Evolutionary conservation across 163 green algal genomes (phyloP), one percentile per base, ranked within the genome.

Genomic region (Scenedesmus sp.): DNA sequence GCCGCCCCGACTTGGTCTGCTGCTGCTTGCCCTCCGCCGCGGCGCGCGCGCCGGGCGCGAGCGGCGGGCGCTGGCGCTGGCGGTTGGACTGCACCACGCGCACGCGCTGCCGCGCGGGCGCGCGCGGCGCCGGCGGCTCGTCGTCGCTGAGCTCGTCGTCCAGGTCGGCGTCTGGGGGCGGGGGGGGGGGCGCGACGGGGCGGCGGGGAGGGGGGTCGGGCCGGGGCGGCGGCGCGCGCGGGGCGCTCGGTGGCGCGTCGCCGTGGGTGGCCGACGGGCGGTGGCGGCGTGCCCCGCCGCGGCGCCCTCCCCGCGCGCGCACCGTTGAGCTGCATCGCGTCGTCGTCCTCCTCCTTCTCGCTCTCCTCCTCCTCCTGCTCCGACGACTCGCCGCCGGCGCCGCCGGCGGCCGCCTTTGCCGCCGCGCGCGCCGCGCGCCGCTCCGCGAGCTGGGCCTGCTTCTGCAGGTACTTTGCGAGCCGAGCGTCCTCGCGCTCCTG

Each of bases 401-500:
- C 29, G 29, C 18, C 54, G 26, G 34, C 56, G 60, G 28, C 42
- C 10, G 1, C 28, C 20, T 22, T 26, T 70, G 56, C 33, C 66
- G 70, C 57, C 34, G 70, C 42, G 20, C 20, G 39, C 56, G 42
- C 57, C 54, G 56, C 44, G 24, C 44, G 63, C 42, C 63, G 28
- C 42, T 54, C 39, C 20, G 44, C 29, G 11, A 56, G 58, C 58
- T 80, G 71, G 57, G 50, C 44, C 47, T 71, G 28, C 58, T 36
- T 34, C 58, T 80, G 57, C 42, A 70, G n/a, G n/a, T n/a, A n/a
- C n/a, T n/a, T n/a, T n/a, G n/a, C n/a, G n/a, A n/a, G 60, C 24
- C 70, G 70, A 24, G 28, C 31, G 53, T 86, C 81, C 65, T 66
- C 70, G 18, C 56, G 50, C 53, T 86, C 62, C 77, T 90, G 69